A percentile compares a stretch with the other conserved stretches of the same genome.
Evolutionary conservation across 73 alveolate genomes (phyloP).

Genomic region (Blepharisma japonicum): DNA sequence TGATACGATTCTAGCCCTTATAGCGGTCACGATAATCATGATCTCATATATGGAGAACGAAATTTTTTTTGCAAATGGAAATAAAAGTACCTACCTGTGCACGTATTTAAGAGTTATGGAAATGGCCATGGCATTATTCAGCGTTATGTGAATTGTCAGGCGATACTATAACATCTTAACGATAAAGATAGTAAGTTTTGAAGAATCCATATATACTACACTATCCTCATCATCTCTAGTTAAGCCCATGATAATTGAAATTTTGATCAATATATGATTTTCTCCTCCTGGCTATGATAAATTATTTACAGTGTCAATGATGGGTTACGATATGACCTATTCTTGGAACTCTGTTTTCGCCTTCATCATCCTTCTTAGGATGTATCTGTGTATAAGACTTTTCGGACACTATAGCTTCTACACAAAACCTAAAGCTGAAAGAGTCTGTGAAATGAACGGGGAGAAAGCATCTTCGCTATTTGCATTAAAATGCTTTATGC

Average conservation of each 20-base stretch:
- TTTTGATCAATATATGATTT: not conserved
- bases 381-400: not conserved
- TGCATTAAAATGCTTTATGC: slow-evolving; percentile 10
- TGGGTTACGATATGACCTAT: slow-evolving; percentile 10
- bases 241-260: slow-evolving; percentile 14
- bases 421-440: slow-evolving; percentile 24
- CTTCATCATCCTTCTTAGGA: not conserved
- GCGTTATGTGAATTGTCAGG: slow-evolving; percentile 16
- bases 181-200: not conserved
- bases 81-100: not conserved
- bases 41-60: not conserved
- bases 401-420: slow-evolving; percentile 28
- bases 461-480: not conserved
- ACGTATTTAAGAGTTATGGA: not conserved
- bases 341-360: not conserved
- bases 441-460: slow-evolving; percentile 20
- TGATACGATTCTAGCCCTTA: slow-evolving; percentile 13
- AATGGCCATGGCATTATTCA: not conserved
- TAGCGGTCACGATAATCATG: not conserved
- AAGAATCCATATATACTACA: not conserved
- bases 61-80: not conserved
- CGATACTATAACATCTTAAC: not conserved
- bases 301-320: not conserved
- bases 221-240: not conserved
- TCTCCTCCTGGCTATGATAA: slow-evolving; percentile 21